phyloP scores from a whole-genome alignment of 371 early-diverging fungal genomes.

The Saksenaea oblongispora region DNA sequence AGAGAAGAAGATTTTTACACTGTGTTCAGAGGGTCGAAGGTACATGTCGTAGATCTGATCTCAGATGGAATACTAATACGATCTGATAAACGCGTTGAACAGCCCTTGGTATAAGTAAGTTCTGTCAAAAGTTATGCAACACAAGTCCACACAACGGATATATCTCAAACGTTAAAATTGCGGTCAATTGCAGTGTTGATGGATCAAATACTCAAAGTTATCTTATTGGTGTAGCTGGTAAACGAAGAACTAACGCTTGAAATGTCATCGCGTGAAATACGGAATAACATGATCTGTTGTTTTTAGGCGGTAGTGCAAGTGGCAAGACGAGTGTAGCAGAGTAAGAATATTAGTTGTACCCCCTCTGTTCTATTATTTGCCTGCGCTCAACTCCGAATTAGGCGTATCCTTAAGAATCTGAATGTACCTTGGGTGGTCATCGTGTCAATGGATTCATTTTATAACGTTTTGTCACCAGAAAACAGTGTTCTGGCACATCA shows the following conservation, averaged over 20 bases:
- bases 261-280: not conserved
- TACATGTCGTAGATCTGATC: conserved; percentile 3
- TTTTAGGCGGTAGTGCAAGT: conserved; percentile 78
- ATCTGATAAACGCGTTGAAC: not conserved
- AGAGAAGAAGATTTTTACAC: conserved; percentile 27
- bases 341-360: conserved; percentile 27
- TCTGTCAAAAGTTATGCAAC: not conserved
- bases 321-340: conserved; percentile 84
- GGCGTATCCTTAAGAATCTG: conserved; percentile 71
- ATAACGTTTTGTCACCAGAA: conserved; percentile 80
- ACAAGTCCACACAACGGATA: not conserved
- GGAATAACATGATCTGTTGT: conserved; percentile 2
- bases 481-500: conserved; percentile 66
- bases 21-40: conserved; percentile 45
- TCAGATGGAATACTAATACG: not conserved
- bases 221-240: conserved; percentile 78
- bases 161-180: not conserved
- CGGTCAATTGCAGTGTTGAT: conserved; percentile 38
- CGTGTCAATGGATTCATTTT: conserved; percentile 94
- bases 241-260: not conserved
- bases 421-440: conserved; percentile 88
- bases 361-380: not conserved
- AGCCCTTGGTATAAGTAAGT: conserved; percentile 49
- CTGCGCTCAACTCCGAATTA: conserved; percentile 13
- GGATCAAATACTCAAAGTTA: conserved; percentile 71